phyloP scores from a whole-genome alignment of 176 grass and related monocot species.

The Triticum urartu region DNA sequence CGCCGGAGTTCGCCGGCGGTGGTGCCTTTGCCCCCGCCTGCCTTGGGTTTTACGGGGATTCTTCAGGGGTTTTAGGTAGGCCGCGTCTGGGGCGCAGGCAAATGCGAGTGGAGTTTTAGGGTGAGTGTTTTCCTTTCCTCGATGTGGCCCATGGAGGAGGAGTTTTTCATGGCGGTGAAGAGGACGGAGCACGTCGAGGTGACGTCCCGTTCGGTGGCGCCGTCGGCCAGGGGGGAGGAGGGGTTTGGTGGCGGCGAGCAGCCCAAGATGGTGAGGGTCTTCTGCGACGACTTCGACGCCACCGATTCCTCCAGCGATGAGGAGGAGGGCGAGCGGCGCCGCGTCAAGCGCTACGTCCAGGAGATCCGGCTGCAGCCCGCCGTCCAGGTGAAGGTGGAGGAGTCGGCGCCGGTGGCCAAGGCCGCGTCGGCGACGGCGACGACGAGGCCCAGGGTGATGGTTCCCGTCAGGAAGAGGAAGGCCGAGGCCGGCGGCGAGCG shows the following conservation, averaged over 20 bases:
- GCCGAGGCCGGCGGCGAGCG: conserved; percentile 34
- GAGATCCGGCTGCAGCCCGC: conserved; percentile 61
- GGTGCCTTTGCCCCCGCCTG: not conserved
- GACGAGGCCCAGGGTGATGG: not conserved
- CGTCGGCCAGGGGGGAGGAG: not conserved
- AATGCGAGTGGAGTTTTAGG: conserved; percentile 41
- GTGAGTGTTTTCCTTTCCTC: not conserved
- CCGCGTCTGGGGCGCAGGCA: not conserved
- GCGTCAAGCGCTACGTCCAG: conserved; percentile 79
- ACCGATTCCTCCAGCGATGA: conserved; percentile 80
- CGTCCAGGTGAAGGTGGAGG: not conserved
- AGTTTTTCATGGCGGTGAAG: conserved; percentile 40
- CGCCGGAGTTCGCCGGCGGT: not conserved
- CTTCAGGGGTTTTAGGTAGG: conserved; percentile 8
- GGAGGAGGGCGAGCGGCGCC: conserved; percentile 34
- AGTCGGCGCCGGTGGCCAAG: not conserved
- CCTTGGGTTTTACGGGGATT: not conserved
- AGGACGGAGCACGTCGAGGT: conserved; percentile 78
- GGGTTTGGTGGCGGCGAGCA: not conserved
- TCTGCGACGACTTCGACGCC: conserved; percentile 84
- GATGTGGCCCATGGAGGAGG: conserved; percentile 52
- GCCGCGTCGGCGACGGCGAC: not conserved
- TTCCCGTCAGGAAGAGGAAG: conserved; percentile 39
- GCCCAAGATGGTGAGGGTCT: conserved; percentile 50
- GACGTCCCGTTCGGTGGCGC: conserved; percentile 14